phyloP scores from a whole-genome alignment of 2,329 filamentous ascomycete genomes.

The Aspergillus nomiae region DNA sequence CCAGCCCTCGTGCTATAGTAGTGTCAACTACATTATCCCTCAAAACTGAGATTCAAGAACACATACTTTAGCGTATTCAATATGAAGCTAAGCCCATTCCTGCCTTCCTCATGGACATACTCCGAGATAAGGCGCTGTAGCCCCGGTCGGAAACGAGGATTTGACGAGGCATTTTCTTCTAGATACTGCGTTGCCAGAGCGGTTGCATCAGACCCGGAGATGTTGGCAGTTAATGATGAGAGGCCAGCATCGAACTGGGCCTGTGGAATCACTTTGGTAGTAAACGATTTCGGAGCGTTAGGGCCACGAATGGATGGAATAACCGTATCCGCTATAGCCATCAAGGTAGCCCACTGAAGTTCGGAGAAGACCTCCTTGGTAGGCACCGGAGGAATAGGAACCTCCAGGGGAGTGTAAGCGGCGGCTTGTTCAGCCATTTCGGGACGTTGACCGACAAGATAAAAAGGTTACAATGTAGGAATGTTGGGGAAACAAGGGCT shows the following conservation, averaged over 20 bases:
- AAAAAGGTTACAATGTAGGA: not conserved
- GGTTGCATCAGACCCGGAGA: conserved; percentile 35
- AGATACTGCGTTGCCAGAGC: conserved; percentile 49
- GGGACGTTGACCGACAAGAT: not conserved
- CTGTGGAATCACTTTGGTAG: conserved; percentile 42
- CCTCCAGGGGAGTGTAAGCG: conserved; percentile 38
- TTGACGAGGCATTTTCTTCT: conserved; percentile 49
- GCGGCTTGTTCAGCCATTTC: conserved; percentile 25
- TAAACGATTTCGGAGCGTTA: conserved; percentile 33
- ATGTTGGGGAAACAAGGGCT: not conserved
- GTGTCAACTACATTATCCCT: not conserved
- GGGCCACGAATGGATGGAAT: conserved; percentile 55
- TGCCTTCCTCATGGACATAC: conserved; percentile 52
- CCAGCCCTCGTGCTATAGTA: conserved; percentile 53
- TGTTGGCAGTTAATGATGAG: conserved; percentile 26
- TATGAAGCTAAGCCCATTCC: conserved; percentile 53
- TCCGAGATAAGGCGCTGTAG: conserved; percentile 52
- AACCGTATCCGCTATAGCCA: conserved; percentile 60
- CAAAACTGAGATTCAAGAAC: not conserved
- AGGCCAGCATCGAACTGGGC: conserved; percentile 46
- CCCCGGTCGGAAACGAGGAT: conserved; percentile 52
- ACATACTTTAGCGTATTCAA: conserved; percentile 57
- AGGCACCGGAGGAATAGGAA: conserved; percentile 50
- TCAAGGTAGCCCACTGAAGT: conserved; percentile 61
- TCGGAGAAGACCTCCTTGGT: conserved; percentile 54